Conservation (phyloP, 768 basidiomycete species). For the Calocybe indica region DNA sequence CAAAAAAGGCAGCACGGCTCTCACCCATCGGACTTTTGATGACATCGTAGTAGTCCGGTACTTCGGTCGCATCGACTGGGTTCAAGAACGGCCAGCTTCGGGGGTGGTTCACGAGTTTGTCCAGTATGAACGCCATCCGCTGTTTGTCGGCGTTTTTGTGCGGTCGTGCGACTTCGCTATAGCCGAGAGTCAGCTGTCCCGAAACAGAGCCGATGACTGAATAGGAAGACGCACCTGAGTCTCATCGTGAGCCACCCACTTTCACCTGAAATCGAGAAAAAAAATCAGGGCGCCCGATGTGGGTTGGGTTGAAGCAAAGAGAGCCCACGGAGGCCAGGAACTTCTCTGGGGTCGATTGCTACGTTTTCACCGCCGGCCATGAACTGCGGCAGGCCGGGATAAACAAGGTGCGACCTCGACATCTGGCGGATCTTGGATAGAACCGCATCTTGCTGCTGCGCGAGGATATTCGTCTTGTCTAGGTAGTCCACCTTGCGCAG, state of each 20-base stretch:
- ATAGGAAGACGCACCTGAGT: no score
- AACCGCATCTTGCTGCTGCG: slow-evolving; percentile 84
- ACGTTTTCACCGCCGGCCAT: slow-evolving; percentile 49
- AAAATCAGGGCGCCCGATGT: slow-evolving; percentile 3
- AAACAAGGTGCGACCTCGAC: slow-evolving; percentile 81
- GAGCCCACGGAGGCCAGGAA: slow-evolving; percentile 80
- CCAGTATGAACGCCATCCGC: slow-evolving; percentile 72
- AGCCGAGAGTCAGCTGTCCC: background rate
- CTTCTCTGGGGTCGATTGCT: slow-evolving; percentile 62
- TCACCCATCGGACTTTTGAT: slow-evolving; percentile 91
- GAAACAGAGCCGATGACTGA: no score
- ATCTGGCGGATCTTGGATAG: slow-evolving; percentile 82
- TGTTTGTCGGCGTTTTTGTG: slow-evolving; percentile 49
- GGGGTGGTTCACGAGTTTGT: slow-evolving; percentile 71
- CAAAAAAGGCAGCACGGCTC: slow-evolving; percentile 17
- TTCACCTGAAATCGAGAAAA: slow-evolving; percentile 49
- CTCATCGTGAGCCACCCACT: slow-evolving; percentile 67
- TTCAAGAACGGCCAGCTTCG: slow-evolving; percentile 83
- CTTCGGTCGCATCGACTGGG: slow-evolving; percentile 77
- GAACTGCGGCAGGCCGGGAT: slow-evolving; percentile 75
- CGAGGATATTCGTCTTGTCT: slow-evolving; percentile 67
- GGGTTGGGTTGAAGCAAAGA: slow-evolving; percentile 4
- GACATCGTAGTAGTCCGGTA: slow-evolving; percentile 85
- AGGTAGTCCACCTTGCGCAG: slow-evolving; percentile 89
- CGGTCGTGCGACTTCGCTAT: slow-evolving; percentile 27